phyloP scores from a whole-genome alignment of 768 basidiomycete genomes.

The Leccinum obscurum region DNA sequence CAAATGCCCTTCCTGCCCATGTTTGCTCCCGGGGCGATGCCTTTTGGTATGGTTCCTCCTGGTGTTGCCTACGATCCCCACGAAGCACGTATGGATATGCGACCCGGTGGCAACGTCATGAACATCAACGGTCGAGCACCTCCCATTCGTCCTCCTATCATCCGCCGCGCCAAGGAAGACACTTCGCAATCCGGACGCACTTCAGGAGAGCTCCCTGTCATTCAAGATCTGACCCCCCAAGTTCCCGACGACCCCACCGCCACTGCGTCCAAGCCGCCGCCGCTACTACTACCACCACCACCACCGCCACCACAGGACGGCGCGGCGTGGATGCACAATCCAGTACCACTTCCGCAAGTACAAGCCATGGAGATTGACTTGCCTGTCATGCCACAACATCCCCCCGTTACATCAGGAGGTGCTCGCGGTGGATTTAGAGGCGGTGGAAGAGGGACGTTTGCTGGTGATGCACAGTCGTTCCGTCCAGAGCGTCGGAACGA shows the following conservation, averaged over 20 bases:
- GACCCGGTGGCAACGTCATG: slow-evolving; percentile 42
- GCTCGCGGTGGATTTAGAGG: slow-evolving; percentile 48
- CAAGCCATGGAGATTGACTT: slow-evolving; percentile 36
- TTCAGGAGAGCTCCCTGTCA: slow-evolving; percentile 78
- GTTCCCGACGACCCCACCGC: slow-evolving; percentile 35
- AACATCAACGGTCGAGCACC: slow-evolving; percentile 33
- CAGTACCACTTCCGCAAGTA: slow-evolving; percentile 11
- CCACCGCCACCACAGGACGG: slow-evolving; percentile 21
- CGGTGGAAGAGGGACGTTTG: slow-evolving; percentile 56
- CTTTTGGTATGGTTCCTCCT: slow-evolving; percentile 50
- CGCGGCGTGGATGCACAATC: slow-evolving; percentile 22
- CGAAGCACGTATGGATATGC: slow-evolving; percentile 80
- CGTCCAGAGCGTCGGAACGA: slow-evolving; percentile 66
- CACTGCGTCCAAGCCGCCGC: slow-evolving; percentile 20
- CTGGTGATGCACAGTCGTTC: slow-evolving; percentile 64
- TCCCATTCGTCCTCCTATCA: slow-evolving; percentile 54
- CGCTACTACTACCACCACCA: background rate
- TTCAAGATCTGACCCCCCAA: slow-evolving; percentile 77
- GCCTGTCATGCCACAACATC: slow-evolving; percentile 23
- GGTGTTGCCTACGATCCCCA: slow-evolving; percentile 72
- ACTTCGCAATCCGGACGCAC: slow-evolving; percentile 41
- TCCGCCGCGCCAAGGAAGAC: slow-evolving; percentile 58
- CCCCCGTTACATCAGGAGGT: slow-evolving; percentile 34
- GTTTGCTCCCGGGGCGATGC: slow-evolving; percentile 56
- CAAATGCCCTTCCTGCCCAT: slow-evolving; percentile 69